Evolutionary conservation across 106 monocot species (phyloP), one percentile per base, ranked within the genome.

Genomic region (Allium cepa): DNA sequence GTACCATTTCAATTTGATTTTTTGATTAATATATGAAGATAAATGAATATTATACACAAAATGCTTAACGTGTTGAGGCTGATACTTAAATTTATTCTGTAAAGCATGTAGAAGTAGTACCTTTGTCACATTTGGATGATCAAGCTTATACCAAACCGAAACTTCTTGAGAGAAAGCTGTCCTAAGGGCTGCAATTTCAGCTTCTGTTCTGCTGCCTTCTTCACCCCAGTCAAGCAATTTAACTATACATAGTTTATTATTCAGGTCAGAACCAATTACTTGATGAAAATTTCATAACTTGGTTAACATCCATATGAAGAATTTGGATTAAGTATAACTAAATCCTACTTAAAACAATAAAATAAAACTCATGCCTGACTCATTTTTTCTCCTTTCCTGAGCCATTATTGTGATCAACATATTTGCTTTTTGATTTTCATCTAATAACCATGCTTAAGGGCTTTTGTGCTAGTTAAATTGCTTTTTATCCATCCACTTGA

Each of bases 191-290:
- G 77, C 69, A 70, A 74, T 36, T 70, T 84, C 84, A 73, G 77
- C 69, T 73, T 84, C 84, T 55, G 77, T 53, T 15, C 77, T 80
- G 59, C 46, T 85, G 53, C 84, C 77, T 59, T 85, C 80, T 68
- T 80, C 77, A 14, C 84, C 84, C 84, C 84, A 85, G 22, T 80
- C 84, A 62, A 85, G 84, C 77, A 85, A 74, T 68, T 85, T 85
- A 22, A 85, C 84, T 85, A 53, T 8, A 56, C 53, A 46, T 16
- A 22, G 17, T 17, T 17, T 17, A 64, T 17, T 63, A 36, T 36
- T 36, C 36, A 36, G 36, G 36, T 4, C 36, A 36, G 36, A 36
- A 36, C 1, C 36, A 36, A 36, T 36, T 36, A 36, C 36, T 36
- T 36, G 36, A 36, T 36, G 36, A 36, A 5, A 36, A 36, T 36